Evolutionary conservation across 2,329 filamentous ascomycete species (phyloP).

Genomic region (Neofusicoccum laricinum): DNA sequence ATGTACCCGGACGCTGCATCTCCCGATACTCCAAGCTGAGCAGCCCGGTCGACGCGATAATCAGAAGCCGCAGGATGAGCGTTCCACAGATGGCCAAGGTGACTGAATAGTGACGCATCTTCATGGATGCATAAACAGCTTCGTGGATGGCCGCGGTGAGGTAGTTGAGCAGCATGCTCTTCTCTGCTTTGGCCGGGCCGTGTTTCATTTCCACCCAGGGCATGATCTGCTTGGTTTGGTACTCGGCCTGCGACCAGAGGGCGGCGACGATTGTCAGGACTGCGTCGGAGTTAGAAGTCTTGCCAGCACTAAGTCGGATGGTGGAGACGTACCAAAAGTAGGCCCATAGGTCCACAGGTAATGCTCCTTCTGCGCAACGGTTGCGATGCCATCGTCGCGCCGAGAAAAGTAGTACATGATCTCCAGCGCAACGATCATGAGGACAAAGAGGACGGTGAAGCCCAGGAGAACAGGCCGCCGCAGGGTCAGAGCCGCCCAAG

Average conservation of each 20-base stretch:
- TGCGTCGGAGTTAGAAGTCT: neutral
- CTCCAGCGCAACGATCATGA: neutral
- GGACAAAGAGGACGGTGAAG: too few species aligned
- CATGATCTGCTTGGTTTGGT: neutral
- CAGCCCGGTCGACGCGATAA: slow-evolving; percentile 4
- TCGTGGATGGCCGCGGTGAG: neutral
- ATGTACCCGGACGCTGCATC: neutral
- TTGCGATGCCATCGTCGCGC: neutral
- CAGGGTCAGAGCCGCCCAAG: too few species aligned
- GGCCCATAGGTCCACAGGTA: neutral
- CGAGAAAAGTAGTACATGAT: neutral
- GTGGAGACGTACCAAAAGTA: neutral
- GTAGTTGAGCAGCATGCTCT: neutral
- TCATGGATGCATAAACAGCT: neutral
- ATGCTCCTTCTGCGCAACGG: neutral
- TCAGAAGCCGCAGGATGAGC: neutral
- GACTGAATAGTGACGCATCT: neutral
- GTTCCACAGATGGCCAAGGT: neutral
- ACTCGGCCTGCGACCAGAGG: neutral
- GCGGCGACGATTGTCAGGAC: neutral
- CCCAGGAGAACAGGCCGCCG: too few species aligned
- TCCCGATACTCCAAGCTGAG: neutral
- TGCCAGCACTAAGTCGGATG: neutral
- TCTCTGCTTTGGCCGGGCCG: neutral
- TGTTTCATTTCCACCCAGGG: neutral